These are phyloP conservation scores for Leptographium wingfieldii DNA, from an alignment of 2,329 filamentous ascomycete species.

Conservation along the genomic window DNA sequence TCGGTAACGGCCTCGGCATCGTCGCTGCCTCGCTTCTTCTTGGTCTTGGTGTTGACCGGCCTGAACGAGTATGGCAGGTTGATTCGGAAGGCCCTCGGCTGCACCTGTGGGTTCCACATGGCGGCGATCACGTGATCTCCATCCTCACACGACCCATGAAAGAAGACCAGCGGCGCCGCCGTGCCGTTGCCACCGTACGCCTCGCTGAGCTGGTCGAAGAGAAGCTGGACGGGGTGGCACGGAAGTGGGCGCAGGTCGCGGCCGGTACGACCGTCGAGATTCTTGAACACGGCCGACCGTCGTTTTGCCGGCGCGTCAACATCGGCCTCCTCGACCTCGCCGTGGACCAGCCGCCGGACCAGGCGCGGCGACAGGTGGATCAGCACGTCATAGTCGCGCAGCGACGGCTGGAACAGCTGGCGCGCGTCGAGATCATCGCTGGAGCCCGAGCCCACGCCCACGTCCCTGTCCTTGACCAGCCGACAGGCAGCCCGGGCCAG, in stretches of 20 bases:
- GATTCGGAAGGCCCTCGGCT: slow-evolving; percentile 51
- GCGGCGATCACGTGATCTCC: slow-evolving; percentile 40
- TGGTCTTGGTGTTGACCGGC: slow-evolving; percentile 24
- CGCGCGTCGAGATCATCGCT: slow-evolving; percentile 33
- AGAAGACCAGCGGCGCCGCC: slow-evolving; percentile 58
- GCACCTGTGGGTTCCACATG: slow-evolving; percentile 45
- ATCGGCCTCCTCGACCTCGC: slow-evolving; percentile 18
- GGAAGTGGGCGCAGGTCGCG: slow-evolving; percentile 34
- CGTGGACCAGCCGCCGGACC: slow-evolving; percentile 27
- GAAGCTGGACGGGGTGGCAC: slow-evolving; percentile 47
- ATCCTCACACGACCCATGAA: slow-evolving; percentile 46
- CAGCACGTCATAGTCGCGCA: slow-evolving; percentile 76
- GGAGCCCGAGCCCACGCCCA: too few species aligned
- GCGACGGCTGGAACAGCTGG: slow-evolving; percentile 58
- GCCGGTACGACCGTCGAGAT: slow-evolving; percentile 52
- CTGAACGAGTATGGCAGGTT: slow-evolving; percentile 57
- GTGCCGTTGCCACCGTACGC: slow-evolving; percentile 37
- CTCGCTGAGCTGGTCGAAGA: slow-evolving; percentile 53
- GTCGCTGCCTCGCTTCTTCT: not conserved
- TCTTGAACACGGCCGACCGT: slow-evolving; percentile 55
- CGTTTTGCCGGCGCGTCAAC: not conserved
- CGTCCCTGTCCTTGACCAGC: slow-evolving; percentile 36
- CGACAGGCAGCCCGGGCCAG: slow-evolving; percentile 66
- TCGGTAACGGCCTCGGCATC: not conserved
- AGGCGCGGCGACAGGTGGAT: slow-evolving; percentile 53